phyloP scores from a whole-genome alignment of 2,329 filamentous ascomycete genomes.

The Penicillium hesseltinei region DNA sequence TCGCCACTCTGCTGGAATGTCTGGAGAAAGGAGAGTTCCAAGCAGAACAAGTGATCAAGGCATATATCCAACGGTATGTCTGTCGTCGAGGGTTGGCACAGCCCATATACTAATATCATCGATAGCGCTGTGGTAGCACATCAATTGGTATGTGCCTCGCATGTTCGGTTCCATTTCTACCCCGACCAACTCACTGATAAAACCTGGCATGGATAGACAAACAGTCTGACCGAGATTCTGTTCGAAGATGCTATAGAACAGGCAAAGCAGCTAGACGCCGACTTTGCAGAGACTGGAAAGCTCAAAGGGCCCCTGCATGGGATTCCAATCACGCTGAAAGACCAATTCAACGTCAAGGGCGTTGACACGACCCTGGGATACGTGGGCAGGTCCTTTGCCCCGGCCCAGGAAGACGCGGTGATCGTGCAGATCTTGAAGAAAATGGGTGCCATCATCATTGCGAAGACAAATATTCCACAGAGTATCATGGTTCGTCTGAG shows the following conservation, averaged over 20 bases:
- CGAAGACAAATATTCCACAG: slow-evolving; percentile 53
- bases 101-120: background rate
- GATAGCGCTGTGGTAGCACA: slow-evolving; percentile 31
- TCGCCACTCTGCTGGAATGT: slow-evolving; percentile 21
- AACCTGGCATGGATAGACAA: slow-evolving; percentile 29
- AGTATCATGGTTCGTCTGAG: slow-evolving; percentile 50
- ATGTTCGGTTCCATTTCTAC: background rate
- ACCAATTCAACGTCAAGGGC: slow-evolving; percentile 61
- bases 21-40: slow-evolving; percentile 26
- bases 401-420: slow-evolving; percentile 50
- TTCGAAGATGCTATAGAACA: slow-evolving; percentile 36
- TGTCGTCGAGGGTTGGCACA: background rate
- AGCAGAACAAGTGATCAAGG: slow-evolving; percentile 29
- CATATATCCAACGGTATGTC: slow-evolving; percentile 37
- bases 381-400: slow-evolving; percentile 50
- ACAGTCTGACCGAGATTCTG: slow-evolving; percentile 37
- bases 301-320: slow-evolving; percentile 54
- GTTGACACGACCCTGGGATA: slow-evolving; percentile 60
- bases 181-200: background rate
- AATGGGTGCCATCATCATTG: slow-evolving; percentile 54
- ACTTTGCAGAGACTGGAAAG: slow-evolving; percentile 34
- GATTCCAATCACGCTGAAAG: slow-evolving; percentile 58
- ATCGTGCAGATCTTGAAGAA: slow-evolving; percentile 50
- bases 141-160: slow-evolving; percentile 21
- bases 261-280: slow-evolving; percentile 31